Base-by-base conservation (phyloP, 1,284 basidiomycete species). In the Sporisorium graminicola region DNA sequence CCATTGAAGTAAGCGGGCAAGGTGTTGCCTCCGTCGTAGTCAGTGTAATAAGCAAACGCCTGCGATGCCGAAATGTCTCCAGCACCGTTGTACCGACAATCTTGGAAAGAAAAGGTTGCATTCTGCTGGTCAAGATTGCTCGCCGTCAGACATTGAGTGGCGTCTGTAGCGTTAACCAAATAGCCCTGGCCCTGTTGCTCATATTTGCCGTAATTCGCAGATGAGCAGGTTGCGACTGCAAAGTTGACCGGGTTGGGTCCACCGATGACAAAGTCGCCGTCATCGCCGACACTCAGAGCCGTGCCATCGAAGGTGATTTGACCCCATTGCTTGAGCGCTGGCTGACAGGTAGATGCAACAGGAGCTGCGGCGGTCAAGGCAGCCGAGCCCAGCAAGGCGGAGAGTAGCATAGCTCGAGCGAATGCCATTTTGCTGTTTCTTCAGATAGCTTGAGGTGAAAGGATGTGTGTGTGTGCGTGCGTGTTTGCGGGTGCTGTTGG, bases 51-150 rank as follows among this genome's bases (percentile, higher is more conserved):
- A 26, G 51, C 69, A 29, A 72, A 72, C 18, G 64, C 49, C n/a
- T n/a, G n/a, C n/a, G n/a, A n/a, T n/a, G n/a, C 22, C 43, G 47
- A 54, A 24, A 66, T 40, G n/a, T n/a, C n/a, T 18, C 67, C 40
- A 16, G 50, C 57, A 5, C 61, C 58, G 35, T 72, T 65, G 57
- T 55, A 66, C 4, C 60, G 49, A 52, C 69, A 72, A 4, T 58
- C 52, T 22, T 58, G 46, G 31, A 72, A 49, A 12, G 44, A 54
- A 47, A 72, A 72, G 16, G 58, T 62, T 3, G 59, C 64, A 3
- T 35, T 26, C 0, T n/a, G 4, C 20, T 58, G 55, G 29, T 63
- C 60, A 40, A 67, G 60, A 18, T 55, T 54, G 63, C 55, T 62
- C 24, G 42, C 69, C 16, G 69, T 67, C 20, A 72, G 40, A 20